Conservation (phyloP, 2,329 filamentous ascomycete genomes). For the Monosporascus sp. region DNA sequence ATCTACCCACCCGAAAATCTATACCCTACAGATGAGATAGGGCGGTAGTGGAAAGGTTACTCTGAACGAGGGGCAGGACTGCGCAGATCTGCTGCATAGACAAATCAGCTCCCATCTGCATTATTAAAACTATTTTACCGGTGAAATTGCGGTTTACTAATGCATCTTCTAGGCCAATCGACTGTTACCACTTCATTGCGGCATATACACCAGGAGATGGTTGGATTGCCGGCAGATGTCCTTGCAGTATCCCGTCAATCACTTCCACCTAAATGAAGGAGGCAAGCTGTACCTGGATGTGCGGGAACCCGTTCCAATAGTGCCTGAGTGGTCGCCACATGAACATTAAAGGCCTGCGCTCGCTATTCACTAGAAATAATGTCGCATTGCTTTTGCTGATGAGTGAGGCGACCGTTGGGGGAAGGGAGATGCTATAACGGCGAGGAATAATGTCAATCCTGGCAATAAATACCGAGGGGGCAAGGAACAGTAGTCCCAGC, state of each 20-base stretch:
- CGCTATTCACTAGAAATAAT: conserved; percentile 13
- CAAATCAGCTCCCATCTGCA: conserved; percentile 10
- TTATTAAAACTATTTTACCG: conserved; percentile 20
- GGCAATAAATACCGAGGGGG: no score
- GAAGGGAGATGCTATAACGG: neutral
- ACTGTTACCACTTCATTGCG: conserved; percentile 6
- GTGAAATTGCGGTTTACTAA: conserved; percentile 14
- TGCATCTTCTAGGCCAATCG: conserved; percentile 8
- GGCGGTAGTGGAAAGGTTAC: conserved; percentile 4
- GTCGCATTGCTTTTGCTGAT: conserved; percentile 13
- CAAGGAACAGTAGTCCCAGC: no score
- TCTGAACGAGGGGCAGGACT: conserved; percentile 1
- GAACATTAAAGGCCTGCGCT: conserved; percentile 13
- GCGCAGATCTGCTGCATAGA: conserved; percentile 4
- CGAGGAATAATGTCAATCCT: neutral
- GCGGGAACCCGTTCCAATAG: conserved; percentile 12
- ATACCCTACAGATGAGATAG: conserved; percentile 3
- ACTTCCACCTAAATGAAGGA: conserved; percentile 7
- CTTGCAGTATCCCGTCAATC: conserved; percentile 1
- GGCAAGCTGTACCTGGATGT: conserved; percentile 12
- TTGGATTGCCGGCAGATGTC: conserved; percentile 16
- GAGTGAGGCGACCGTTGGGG: neutral
- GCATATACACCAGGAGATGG: conserved; percentile 10
- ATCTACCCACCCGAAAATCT: conserved; percentile 5
- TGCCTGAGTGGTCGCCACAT: conserved; percentile 11